Evolutionary conservation across 768 basidiomycete species (phyloP).

Genomic region (Lactarius psammicola): DNA sequence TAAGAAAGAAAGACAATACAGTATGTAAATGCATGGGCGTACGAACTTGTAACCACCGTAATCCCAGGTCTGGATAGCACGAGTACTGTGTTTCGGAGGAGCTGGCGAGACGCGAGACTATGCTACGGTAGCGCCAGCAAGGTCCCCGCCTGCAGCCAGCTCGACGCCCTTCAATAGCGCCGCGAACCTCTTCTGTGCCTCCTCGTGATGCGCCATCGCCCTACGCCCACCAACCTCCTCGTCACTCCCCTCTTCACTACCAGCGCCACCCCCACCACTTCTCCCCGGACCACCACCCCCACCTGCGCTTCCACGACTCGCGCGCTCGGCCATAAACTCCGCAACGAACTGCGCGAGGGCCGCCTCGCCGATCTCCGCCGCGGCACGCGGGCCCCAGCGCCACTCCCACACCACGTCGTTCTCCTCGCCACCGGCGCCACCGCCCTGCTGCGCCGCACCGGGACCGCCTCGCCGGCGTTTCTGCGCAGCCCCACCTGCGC

Average conservation of each 20-base stretch:
- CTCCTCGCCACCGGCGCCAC: constrained; percentile 33
- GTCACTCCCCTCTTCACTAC: neutral
- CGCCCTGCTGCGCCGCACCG: constrained; percentile 34
- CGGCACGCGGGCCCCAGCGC: constrained; percentile 83
- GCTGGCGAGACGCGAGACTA: neutral
- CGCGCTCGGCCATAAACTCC: constrained; percentile 66
- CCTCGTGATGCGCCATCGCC: constrained; percentile 29
- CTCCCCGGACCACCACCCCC: neutral
- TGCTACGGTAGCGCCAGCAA: constrained; percentile 40
- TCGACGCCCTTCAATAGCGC: constrained; percentile 56
- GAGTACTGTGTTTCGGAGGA: neutral
- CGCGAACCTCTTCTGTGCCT: constrained; percentile 41
- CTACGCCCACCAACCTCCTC: constrained; percentile 27
- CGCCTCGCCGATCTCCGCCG: constrained; percentile 80
- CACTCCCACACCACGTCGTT: constrained; percentile 59
- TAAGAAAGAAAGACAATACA: too few species aligned
- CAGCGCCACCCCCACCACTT: neutral
- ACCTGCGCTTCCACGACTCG: neutral
- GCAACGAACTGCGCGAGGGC: constrained; percentile 73
- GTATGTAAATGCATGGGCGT: too few species aligned
- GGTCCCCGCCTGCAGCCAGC: constrained; percentile 59
- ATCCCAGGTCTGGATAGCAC: too few species aligned
- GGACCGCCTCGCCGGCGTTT: constrained; percentile 56
- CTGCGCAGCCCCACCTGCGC: constrained; percentile 40
- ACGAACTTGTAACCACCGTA: too few species aligned